These are phyloP conservation scores for Salix caprea DNA, from an alignment of 345 rosid genomes.

Conservation along the genomic window DNA sequence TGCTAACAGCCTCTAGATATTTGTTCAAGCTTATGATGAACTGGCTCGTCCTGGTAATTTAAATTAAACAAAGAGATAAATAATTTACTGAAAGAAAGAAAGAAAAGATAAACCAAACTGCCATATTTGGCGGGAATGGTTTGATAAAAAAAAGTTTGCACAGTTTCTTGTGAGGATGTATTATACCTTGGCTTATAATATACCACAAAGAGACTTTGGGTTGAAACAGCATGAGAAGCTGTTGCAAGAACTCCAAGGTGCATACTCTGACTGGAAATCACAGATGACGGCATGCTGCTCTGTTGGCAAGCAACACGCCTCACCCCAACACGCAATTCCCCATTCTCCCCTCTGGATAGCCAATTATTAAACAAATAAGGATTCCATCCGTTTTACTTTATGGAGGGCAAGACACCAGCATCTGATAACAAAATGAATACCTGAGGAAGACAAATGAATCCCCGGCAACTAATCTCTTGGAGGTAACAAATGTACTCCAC, in stretches of 20 bases:
- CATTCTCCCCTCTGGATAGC: slow-evolving; percentile 55
- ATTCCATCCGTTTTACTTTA: not conserved
- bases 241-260: slow-evolving; percentile 96
- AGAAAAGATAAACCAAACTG: not conserved
- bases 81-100: not conserved
- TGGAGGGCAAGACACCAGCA: not conserved
- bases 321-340: slow-evolving; percentile 78
- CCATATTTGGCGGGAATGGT: not conserved
- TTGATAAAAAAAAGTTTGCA: not conserved
- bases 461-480: slow-evolving; percentile 85
- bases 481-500: slow-evolving; percentile 92
- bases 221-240: slow-evolving; percentile 77
- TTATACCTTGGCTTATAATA: slow-evolving; percentile 83
- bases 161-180: not conserved
- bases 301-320: slow-evolving; percentile 68
- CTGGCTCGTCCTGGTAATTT: slow-evolving; percentile 74
- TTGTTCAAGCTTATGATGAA: slow-evolving; percentile 82
- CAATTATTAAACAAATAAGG: not conserved
- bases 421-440: slow-evolving; percentile 27
- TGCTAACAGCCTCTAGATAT: slow-evolving; percentile 64
- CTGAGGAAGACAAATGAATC: slow-evolving; percentile 90
- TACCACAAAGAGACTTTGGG: slow-evolving; percentile 68
- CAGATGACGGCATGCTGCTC: slow-evolving; percentile 75
- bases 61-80: not conserved
- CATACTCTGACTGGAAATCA: slow-evolving; percentile 95